Conservation (phyloP, 228 moss, liverwort and hornwort species). For the Sphagnum magellanicum region DNA sequence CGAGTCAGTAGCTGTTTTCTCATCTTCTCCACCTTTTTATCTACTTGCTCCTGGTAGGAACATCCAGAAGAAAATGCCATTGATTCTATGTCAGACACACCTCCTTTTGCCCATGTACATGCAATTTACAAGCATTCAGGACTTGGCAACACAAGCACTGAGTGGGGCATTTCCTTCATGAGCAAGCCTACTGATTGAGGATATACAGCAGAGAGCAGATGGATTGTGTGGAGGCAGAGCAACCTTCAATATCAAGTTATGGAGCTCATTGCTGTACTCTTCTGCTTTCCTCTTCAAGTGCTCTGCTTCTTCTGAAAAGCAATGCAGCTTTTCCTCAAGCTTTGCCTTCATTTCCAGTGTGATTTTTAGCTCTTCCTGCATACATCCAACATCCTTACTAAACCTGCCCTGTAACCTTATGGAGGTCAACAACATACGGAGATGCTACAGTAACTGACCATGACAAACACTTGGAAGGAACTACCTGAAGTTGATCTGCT, state of each 20-base stretch:
- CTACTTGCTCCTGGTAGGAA: slow-evolving; percentile 62
- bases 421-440: no score
- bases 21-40: slow-evolving; percentile 60
- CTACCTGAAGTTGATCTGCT: slow-evolving; percentile 33
- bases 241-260: slow-evolving; percentile 58
- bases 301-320: slow-evolving; percentile 64
- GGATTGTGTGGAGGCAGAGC: not conserved
- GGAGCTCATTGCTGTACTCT: slow-evolving; percentile 74
- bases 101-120: no score
- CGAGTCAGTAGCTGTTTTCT: slow-evolving; percentile 61
- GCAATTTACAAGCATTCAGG: no score
- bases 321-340: slow-evolving; percentile 62
- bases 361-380: slow-evolving; percentile 56
- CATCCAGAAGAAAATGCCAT: no score
- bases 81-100: no score
- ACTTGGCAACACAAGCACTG: no score
- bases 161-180: no score
- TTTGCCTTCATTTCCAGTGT: slow-evolving; percentile 61
- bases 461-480: not conserved
- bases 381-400: no score
- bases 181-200: no score
- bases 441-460: no score
- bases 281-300: slow-evolving; percentile 69
- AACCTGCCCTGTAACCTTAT: no score
- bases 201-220: not conserved